Evolutionary conservation across 2,329 filamentous ascomycete species (phyloP).

Genomic region (Botryotinia narcissicola): DNA sequence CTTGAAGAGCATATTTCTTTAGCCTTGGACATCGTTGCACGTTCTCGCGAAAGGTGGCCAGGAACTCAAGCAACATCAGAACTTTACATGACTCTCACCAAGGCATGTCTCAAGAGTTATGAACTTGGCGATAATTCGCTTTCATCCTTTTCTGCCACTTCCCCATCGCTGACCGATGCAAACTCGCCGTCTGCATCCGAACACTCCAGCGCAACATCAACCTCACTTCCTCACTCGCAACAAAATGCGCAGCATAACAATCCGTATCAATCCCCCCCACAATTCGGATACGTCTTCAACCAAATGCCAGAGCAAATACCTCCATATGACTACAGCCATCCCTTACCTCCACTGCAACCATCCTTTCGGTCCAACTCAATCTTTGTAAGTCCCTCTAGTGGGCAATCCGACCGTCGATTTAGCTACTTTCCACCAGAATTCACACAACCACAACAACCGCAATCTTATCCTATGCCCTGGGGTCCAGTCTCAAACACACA

Average conservation of each 20-base stretch:
- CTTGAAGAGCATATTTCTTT: slow-evolving; percentile 72
- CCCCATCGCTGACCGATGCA: slow-evolving; percentile 43
- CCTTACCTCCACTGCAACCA: slow-evolving; percentile 39
- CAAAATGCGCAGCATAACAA: slow-evolving; percentile 24
- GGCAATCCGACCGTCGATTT: slow-evolving; percentile 54
- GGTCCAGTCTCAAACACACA: slow-evolving; percentile 25
- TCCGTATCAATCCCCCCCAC: slow-evolving; percentile 43
- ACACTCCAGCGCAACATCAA: slow-evolving; percentile 40
- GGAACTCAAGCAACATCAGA: slow-evolving; percentile 81
- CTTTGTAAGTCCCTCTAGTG: slow-evolving; percentile 57
- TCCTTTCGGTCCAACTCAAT: slow-evolving; percentile 67
- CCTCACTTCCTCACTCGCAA: slow-evolving; percentile 43
- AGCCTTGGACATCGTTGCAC: slow-evolving; percentile 74
- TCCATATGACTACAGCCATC: slow-evolving; percentile 30
- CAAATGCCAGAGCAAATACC: slow-evolving; percentile 49
- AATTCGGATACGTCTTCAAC: slow-evolving; percentile 59
- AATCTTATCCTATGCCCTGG: slow-evolving; percentile 35
- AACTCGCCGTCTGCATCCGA: slow-evolving; percentile 49
- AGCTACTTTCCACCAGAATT: slow-evolving; percentile 63
- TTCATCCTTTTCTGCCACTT: slow-evolving; percentile 47
- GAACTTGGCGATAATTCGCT: slow-evolving; percentile 54
- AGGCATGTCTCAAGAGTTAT: slow-evolving; percentile 85
- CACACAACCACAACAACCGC: slow-evolving; percentile 35
- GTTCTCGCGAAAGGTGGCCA: slow-evolving; percentile 86
- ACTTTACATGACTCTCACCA: slow-evolving; percentile 81